Evolutionary conservation across 148 eudicot species (phyloP).

Genomic region (Pharnaceum exiguum): DNA sequence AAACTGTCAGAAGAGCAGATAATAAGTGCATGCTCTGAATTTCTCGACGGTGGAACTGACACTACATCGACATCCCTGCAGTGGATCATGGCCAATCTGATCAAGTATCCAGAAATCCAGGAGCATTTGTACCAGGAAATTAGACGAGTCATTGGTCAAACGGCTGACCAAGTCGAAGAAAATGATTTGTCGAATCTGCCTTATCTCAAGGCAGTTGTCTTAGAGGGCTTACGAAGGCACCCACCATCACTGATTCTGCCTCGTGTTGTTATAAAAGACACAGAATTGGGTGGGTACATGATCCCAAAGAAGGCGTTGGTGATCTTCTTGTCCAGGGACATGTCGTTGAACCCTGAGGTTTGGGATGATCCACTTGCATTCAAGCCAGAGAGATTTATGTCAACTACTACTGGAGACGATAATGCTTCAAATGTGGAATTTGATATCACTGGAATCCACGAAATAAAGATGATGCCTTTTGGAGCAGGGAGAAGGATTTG

Average conservation of each 20-base stretch:
- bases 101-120: conserved; percentile 42
- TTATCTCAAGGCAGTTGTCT: conserved; percentile 57
- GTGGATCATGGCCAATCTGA: conserved; percentile 72
- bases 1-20: conserved; percentile 33
- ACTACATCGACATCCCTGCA: conserved; percentile 60
- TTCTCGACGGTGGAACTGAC: conserved; percentile 63
- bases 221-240: conserved; percentile 63
- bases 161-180: conserved; percentile 22
- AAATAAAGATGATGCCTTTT: conserved; percentile 72
- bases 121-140: conserved; percentile 48
- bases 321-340: conserved; percentile 61
- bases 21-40: conserved; percentile 34
- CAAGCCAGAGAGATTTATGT: background rate
- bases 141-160: conserved; percentile 20
- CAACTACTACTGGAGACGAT: background rate
- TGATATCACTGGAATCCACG: conserved; percentile 36
- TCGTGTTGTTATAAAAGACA: conserved; percentile 42
- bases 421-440: conserved; percentile 24
- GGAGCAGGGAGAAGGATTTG: conserved; percentile 58
- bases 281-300: conserved; percentile 43
- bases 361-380: background rate
- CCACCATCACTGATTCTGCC: conserved; percentile 64
- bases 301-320: conserved; percentile 34
- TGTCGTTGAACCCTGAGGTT: conserved; percentile 26
- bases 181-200: conserved; percentile 41